phyloP scores from a whole-genome alignment of 805 yeast genomes.

The Brettanomyces bruxellensis region DNA sequence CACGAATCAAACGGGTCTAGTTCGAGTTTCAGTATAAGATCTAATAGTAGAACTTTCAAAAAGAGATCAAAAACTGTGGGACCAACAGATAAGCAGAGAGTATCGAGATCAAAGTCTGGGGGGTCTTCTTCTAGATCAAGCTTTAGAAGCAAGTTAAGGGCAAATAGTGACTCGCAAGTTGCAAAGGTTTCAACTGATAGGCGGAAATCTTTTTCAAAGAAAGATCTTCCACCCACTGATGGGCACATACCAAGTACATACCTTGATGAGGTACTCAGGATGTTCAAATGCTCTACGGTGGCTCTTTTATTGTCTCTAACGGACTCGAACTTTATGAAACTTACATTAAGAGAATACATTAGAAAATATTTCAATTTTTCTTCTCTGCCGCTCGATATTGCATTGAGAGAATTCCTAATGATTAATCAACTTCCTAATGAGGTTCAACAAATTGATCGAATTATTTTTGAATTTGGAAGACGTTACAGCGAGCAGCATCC shows the following conservation, averaged over 20 bases:
- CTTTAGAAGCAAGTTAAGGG: too few species aligned
- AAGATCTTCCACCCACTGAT: constrained; percentile 1
- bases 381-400: constrained; percentile 54
- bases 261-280: constrained; percentile 21
- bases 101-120: too few species aligned
- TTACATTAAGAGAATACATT: constrained; percentile 16
- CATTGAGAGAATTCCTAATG: constrained; percentile 52
- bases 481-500: constrained; percentile 39
- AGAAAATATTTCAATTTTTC: constrained; percentile 37
- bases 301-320: constrained; percentile 22
- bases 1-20: too few species aligned
- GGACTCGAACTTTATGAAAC: constrained; percentile 21
- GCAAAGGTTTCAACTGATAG: too few species aligned
- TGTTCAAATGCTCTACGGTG: constrained; percentile 17
- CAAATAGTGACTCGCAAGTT: too few species aligned
- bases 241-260: constrained; percentile 25
- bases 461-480: constrained; percentile 47
- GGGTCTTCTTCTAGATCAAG: too few species aligned
- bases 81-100: not conserved
- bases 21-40: not conserved
- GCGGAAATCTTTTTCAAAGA: not conserved
- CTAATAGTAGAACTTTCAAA: not conserved
- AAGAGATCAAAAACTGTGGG: not conserved
- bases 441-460: constrained; percentile 68
- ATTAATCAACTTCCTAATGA: constrained; percentile 57